Conservation (phyloP, 805 yeast species). For the Metschnikowia amazonensis region DNA sequence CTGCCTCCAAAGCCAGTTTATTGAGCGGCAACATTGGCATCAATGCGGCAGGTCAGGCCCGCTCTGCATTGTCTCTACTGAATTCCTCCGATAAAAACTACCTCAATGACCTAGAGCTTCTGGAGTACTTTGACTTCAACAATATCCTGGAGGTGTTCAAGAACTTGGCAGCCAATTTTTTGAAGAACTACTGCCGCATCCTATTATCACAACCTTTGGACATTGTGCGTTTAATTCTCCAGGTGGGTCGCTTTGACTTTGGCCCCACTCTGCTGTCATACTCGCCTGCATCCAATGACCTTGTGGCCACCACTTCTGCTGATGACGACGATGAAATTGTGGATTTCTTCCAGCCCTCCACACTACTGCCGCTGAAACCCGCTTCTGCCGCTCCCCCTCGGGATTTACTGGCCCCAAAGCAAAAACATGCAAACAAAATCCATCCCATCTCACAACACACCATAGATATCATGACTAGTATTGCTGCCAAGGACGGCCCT, state of each 20-base stretch:
- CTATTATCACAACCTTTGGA: slow-evolving; percentile 86
- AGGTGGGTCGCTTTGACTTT: slow-evolving; percentile 63
- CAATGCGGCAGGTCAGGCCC: slow-evolving; percentile 3
- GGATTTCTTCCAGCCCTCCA: slow-evolving; percentile 32
- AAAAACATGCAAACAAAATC: slow-evolving; percentile 29
- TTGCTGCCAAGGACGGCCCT: slow-evolving; percentile 66
- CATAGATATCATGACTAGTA: slow-evolving; percentile 59
- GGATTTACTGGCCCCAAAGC: not conserved
- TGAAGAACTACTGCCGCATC: slow-evolving; percentile 65
- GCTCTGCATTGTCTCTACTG: slow-evolving; percentile 4
- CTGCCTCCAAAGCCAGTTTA: slow-evolving; percentile 6
- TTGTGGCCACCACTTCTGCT: not conserved
- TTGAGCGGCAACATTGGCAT: slow-evolving; percentile 14
- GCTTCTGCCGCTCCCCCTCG: not conserved
- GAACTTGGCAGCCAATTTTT: slow-evolving; percentile 56
- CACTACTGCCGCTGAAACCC: slow-evolving; percentile 6
- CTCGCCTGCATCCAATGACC: slow-evolving; percentile 1
- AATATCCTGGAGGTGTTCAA: slow-evolving; percentile 55
- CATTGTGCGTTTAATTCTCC: slow-evolving; percentile 70
- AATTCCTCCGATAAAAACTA: slow-evolving; percentile 35
- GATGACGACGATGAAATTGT: slow-evolving; percentile 27
- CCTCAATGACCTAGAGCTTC: slow-evolving; percentile 57
- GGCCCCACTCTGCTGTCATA: not conserved
- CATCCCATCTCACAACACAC: slow-evolving; percentile 61
- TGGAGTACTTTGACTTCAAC: slow-evolving; percentile 58